Percentiles rank a stretch among this genome's conserved stretches.
phyloP scores from a whole-genome alignment of 225 moss, liverwort and hornwort genomes.

The Ulota crispa region DNA sequence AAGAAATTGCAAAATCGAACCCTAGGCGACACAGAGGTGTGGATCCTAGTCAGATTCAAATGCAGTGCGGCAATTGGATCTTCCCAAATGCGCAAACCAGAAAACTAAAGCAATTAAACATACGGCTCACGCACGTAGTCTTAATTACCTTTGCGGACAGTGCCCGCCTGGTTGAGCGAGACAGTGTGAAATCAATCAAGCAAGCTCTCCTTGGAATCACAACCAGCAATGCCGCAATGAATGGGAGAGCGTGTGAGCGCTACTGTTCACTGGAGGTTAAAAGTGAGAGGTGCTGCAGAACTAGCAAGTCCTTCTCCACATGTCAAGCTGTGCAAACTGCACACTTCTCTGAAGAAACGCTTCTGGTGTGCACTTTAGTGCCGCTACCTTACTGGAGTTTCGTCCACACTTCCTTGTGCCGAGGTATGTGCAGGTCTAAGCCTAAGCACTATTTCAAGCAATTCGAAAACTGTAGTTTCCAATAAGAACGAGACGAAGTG shows the following conservation, averaged over 20 bases:
- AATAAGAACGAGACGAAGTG: too few relatives aligned
- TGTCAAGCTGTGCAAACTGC: background rate
- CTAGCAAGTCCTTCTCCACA: background rate
- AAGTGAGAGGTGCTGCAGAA: background rate
- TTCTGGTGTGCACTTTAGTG: too few relatives aligned
- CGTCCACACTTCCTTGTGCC: too few relatives aligned
- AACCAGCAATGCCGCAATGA: background rate
- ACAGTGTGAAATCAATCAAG: background rate
- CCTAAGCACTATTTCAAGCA: too few relatives aligned
- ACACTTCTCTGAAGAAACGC: too few relatives aligned
- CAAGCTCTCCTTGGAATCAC: background rate
- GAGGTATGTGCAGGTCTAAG: too few relatives aligned
- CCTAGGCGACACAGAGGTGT: background rate
- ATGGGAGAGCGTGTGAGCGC: background rate
- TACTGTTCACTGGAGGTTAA: background rate
- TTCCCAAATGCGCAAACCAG: background rate
- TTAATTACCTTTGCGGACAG: constrained; percentile 53
- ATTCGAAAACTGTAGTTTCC: too few relatives aligned
- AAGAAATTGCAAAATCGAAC: background rate
- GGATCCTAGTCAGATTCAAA: background rate
- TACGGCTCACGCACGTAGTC: background rate
- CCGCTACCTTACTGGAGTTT: too few relatives aligned
- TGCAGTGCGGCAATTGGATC: background rate
- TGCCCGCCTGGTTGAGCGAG: background rate
- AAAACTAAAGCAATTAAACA: background rate